A percentile compares a stretch with the other conserved stretches of the same genome.
Evolutionary conservation across 2,329 filamentous ascomycete species (phyloP).

Genomic region (Trichoderma atroviride): DNA sequence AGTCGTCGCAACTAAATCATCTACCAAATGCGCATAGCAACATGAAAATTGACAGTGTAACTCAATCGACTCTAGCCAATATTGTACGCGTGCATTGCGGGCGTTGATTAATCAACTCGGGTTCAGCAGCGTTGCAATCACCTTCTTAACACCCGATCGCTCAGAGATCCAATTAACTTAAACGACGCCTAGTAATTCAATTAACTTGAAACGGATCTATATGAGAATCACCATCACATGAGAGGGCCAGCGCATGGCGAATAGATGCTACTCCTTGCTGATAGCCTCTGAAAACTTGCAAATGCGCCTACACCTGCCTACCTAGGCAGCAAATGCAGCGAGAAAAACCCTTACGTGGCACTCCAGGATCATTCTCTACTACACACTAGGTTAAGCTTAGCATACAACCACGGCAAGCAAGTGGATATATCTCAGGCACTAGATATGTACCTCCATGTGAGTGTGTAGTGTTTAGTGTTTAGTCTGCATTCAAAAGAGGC

Average conservation of each 20-base stretch:
- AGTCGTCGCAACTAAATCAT: not conserved
- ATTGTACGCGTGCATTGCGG: not conserved
- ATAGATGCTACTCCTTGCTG: not conserved
- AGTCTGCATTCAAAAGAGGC: not conserved
- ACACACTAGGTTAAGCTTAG: not conserved
- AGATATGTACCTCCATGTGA: not conserved
- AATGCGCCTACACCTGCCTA: too few relatives aligned
- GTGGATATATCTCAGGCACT: not conserved
- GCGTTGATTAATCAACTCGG: not conserved
- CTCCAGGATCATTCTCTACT: not conserved
- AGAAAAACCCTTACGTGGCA: not conserved
- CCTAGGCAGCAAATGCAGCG: not conserved
- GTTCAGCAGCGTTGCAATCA: not conserved
- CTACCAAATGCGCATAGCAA: not conserved
- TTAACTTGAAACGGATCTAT: too few relatives aligned
- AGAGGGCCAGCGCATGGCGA: not conserved
- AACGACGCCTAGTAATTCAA: not conserved
- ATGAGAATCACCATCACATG: not conserved
- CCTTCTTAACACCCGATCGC: not conserved
- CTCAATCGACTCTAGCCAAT: not conserved
- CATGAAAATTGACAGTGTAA: too few relatives aligned
- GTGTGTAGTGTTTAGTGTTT: not conserved
- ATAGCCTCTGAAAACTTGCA: not conserved
- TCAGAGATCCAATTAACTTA: not conserved
- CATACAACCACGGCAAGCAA: not conserved